Conservation (phyloP, 495 filamentous ascomycete species). For the Xylaria venustula region DNA sequence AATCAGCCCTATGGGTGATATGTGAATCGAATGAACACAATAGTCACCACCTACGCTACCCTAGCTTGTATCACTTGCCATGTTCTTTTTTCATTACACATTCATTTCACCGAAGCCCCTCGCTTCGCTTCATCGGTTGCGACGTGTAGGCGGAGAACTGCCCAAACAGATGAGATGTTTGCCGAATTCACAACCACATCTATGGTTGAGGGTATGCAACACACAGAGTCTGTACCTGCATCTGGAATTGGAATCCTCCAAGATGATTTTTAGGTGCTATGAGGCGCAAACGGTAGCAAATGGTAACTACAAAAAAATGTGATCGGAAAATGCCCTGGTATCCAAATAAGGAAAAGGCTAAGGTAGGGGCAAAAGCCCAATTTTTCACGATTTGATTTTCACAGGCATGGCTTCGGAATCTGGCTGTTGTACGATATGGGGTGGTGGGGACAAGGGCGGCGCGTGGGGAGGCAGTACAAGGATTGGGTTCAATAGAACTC, state of each 20-base stretch:
- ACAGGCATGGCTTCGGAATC: background rate
- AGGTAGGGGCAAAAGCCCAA: background rate
- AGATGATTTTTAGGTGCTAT: background rate
- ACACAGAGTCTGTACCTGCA: background rate
- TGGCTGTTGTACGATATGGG: conserved; percentile 11
- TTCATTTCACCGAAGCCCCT: background rate
- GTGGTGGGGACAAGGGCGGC: background rate
- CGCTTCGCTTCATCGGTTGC: background rate
- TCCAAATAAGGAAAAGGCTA: background rate
- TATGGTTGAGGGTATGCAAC: background rate
- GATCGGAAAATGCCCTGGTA: background rate
- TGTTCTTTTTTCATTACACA: background rate
- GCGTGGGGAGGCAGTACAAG: background rate
- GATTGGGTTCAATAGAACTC: background rate
- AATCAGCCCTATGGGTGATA: background rate
- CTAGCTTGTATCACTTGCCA: background rate
- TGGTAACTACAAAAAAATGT: background rate
- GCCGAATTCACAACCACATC: background rate
- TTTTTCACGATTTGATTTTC: background rate
- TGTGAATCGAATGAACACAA: background rate
- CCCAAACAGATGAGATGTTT: background rate
- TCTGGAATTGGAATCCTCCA: background rate
- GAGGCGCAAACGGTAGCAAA: background rate
- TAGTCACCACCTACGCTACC: background rate
- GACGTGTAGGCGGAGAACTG: background rate